A percentile compares a stretch with the other conserved stretches of the same genome.
Conservation (phyloP, 192 early-diverging fungal species). For the Podila clonocystis region DNA sequence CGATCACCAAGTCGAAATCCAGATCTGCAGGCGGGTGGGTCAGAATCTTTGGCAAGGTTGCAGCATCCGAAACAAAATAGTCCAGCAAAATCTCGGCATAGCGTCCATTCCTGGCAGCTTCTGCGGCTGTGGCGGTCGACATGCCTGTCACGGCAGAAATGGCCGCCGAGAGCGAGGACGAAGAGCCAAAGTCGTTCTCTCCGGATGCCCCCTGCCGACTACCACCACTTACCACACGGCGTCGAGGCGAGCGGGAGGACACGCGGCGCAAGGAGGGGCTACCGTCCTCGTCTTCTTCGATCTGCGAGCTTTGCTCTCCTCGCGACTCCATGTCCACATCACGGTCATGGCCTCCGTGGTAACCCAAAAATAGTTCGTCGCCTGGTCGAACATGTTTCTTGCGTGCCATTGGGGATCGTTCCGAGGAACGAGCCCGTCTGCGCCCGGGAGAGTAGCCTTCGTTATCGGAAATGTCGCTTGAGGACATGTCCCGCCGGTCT, state of each 20-base stretch:
- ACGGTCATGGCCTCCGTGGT: not conserved
- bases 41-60: constrained; percentile 62
- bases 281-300: constrained; percentile 15
- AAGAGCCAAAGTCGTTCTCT: constrained; percentile 28
- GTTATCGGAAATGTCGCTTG: constrained; percentile 43
- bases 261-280: constrained; percentile 6
- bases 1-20: constrained; percentile 87
- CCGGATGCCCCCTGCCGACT: not conserved
- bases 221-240: not conserved
- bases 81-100: constrained; percentile 42
- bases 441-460: constrained; percentile 33
- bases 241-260: constrained; percentile 1
- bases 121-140: not conserved
- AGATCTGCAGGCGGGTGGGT: constrained; percentile 67
- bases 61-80: constrained; percentile 55
- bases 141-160: constrained; percentile 11
- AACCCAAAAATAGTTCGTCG: constrained; percentile 34
- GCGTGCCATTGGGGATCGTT: not conserved
- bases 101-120: constrained; percentile 3
- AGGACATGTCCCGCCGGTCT: constrained; percentile 11
- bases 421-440: not conserved
- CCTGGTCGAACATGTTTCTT: constrained; percentile 27
- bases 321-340: not conserved
- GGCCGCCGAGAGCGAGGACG: constrained; percentile 27
- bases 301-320: constrained; percentile 20